Conservation (phyloP, 2,329 filamentous ascomycete genomes). For the Sphaerostilbella broomeana region DNA sequence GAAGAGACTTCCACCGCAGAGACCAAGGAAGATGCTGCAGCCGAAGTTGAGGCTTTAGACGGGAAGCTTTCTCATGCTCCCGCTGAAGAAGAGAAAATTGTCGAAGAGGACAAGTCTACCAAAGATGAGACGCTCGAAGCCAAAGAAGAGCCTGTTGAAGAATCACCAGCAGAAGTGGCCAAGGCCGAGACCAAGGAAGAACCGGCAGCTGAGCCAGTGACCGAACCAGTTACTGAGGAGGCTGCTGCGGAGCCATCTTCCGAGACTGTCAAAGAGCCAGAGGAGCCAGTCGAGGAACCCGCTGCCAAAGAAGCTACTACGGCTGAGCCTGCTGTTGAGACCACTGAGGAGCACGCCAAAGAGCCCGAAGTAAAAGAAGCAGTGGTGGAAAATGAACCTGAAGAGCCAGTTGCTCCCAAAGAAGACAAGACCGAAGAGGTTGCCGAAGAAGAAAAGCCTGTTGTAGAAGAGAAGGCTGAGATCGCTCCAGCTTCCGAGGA, state of each 20-base stretch:
- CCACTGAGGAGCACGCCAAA: neutral
- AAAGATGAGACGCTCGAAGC: slow-evolving; percentile 1
- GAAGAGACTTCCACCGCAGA: neutral
- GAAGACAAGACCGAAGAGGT: slow-evolving; percentile 2
- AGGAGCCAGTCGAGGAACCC: slow-evolving; percentile 1
- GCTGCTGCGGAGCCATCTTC: slow-evolving; percentile 4
- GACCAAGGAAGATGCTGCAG: neutral
- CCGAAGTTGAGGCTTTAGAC: neutral
- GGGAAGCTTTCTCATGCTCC: neutral
- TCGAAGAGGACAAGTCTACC: slow-evolving; percentile 2
- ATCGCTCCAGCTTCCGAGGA: neutral
- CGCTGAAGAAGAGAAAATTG: neutral
- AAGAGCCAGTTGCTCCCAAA: slow-evolving; percentile 1
- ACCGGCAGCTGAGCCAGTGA: slow-evolving; percentile 4
- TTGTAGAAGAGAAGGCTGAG: slow-evolving; percentile 2
- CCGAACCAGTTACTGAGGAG: slow-evolving; percentile 11
- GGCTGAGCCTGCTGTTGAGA: neutral
- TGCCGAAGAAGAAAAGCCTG: slow-evolving; percentile 1
- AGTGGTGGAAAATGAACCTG: neutral
- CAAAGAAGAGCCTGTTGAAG: slow-evolving; percentile 3
- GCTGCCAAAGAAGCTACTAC: neutral
- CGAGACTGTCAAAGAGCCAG: neutral
- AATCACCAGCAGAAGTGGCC: neutral
- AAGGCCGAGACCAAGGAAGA: slow-evolving; percentile 10
- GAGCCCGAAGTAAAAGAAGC: slow-evolving; percentile 5